phyloP scores from a whole-genome alignment of 73 alveolate genomes.

The Stentor coeruleus region DNA sequence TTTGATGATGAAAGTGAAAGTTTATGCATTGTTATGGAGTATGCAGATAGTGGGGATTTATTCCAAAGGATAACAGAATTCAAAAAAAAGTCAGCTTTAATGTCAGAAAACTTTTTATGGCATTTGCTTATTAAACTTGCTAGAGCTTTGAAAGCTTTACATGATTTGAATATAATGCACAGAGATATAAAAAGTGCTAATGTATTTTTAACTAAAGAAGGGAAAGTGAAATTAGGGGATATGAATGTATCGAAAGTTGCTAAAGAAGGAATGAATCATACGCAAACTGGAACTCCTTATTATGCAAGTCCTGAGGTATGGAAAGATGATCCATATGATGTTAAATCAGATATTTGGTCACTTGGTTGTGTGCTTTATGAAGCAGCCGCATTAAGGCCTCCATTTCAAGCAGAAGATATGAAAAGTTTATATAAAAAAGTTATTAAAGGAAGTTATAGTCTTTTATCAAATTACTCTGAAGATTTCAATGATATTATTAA shows the following conservation, averaged over 20 bases:
- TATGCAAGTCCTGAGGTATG: constrained; percentile 78
- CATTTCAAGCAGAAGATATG: constrained; percentile 50
- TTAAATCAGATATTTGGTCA: constrained; percentile 84
- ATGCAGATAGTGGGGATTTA: constrained; percentile 42
- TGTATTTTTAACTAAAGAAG: constrained; percentile 54
- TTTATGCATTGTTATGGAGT: constrained; percentile 61
- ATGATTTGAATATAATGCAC: constrained; percentile 46
- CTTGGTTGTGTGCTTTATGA: constrained; percentile 76
- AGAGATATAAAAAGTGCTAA: constrained; percentile 62
- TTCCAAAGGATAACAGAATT: constrained; percentile 38
- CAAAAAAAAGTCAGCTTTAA: constrained; percentile 38
- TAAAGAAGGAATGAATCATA: constrained; percentile 48
- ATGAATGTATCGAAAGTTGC: constrained; percentile 42
- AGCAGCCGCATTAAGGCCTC: constrained; percentile 38
- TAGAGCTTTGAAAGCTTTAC: constrained; percentile 30
- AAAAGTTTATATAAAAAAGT: constrained; percentile 35
- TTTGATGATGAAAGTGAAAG: constrained; percentile 71
- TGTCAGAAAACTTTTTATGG: constrained; percentile 32
- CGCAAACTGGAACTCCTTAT: constrained; percentile 74
- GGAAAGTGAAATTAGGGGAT: constrained; percentile 56
- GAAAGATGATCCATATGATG: constrained; percentile 71
- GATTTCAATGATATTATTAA: constrained; percentile 76
- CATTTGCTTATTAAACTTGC: background rate
- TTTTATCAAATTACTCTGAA: too few species aligned
- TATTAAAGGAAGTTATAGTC: constrained; percentile 29